These are phyloP conservation scores for Sabuloglossum arenarium DNA, from an alignment of 495 filamentous ascomycete species.

Conservation along the genomic window DNA sequence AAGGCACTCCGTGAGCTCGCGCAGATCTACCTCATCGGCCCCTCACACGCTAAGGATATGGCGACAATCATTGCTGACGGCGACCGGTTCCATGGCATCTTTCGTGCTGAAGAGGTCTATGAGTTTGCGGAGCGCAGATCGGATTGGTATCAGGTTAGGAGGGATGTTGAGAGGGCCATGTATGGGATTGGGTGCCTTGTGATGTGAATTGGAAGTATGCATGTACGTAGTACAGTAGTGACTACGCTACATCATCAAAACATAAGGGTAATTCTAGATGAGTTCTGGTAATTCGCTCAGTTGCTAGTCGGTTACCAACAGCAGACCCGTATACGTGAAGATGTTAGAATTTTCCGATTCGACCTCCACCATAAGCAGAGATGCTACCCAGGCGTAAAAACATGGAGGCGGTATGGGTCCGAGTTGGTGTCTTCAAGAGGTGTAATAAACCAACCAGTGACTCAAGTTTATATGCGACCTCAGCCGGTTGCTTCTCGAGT, in stretches of 20 bases:
- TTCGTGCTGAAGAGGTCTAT: constrained; percentile 88
- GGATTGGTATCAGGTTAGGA: constrained; percentile 81
- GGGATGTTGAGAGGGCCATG: constrained; percentile 87
- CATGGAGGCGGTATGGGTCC: too few relatives aligned
- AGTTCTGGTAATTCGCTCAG: neutral
- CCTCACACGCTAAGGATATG: constrained; percentile 78
- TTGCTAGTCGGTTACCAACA: too few relatives aligned
- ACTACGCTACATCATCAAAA: too few relatives aligned
- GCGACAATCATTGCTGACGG: constrained; percentile 86
- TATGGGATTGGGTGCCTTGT: constrained; percentile 96
- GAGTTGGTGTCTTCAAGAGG: too few relatives aligned
- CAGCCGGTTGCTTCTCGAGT: too few relatives aligned
- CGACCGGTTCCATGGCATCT: constrained; percentile 76
- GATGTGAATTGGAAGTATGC: constrained; percentile 10
- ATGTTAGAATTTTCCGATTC: too few relatives aligned
- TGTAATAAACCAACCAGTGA: too few relatives aligned
- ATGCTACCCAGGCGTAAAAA: too few relatives aligned
- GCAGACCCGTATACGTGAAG: too few relatives aligned
- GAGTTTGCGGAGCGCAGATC: constrained; percentile 88
- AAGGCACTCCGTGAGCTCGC: constrained; percentile 75
- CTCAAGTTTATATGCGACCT: too few relatives aligned
- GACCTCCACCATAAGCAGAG: too few relatives aligned
- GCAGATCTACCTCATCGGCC: constrained; percentile 88
- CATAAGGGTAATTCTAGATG: neutral
- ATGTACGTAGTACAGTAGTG: neutral